Evolutionary conservation across 108 stramenopile genomes (phyloP), one percentile per base, ranked within the genome.

Genomic region (Fistulifera pelliculosa): DNA sequence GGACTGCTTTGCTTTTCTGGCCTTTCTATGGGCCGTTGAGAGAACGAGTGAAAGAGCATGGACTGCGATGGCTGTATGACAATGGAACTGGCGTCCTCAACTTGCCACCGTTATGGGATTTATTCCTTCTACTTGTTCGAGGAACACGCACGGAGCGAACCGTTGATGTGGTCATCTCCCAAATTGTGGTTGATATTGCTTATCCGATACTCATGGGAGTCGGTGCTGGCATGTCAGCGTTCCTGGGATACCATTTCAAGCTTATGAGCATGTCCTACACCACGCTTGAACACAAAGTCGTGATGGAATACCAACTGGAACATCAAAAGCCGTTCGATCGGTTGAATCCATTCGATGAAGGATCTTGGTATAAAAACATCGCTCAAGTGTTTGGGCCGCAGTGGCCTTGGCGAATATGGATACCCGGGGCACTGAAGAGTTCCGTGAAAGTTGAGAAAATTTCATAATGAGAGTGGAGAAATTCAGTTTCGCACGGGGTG

Each of bases 41-140:
- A 58, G 17, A 64, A 23, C 62, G 73, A 31, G 55, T 79, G 8
- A 38, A 54, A 47, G 51, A 60, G 40, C 60, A 80, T 58, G 80
- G 81, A 12, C 75, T 64, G 47, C 56, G 58, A 22, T 43, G 79
- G 22, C 52, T 82, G 22, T 51, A 66, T 35, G 49, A 59, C 16
- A 61, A 84, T 53, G 58, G 63, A 31, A 83, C 79, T 10, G 83
- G 81, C 15, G 48, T 89, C 4, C 52, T 90, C 24, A 68, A 84
- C 64, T 57, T 85, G 19, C 82, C 88, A 0, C 61, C 68, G 2
- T 75, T 76, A 21, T 61, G 60, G 54, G 38, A 43, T 21, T 18
- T 89, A 10, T 57, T 69, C 12, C 21, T 35, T n/a, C 44, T 61
- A 38, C 1, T 51, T 26, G 1, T 60, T 6, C 31, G 31, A 35